A percentile compares a stretch with the other conserved stretches of the same genome.
Conservation (phyloP, 139 green algal species). For the Chloropicon primus region DNA sequence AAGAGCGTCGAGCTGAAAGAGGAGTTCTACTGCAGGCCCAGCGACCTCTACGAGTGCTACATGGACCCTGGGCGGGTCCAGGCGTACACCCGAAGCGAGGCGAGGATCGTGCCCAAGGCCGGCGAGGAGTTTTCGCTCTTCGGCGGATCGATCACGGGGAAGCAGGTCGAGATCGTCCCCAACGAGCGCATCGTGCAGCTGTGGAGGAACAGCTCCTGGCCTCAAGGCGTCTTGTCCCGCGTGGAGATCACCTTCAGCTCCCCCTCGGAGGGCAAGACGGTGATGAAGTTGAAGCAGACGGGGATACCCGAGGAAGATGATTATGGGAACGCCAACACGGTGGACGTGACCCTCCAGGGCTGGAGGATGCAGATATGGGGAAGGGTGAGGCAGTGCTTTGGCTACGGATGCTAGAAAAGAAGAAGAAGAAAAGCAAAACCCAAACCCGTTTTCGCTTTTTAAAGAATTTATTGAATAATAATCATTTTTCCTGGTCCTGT, state of each 20-base stretch:
- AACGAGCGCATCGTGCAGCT: constrained; percentile 40
- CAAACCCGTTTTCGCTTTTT: too few relatives aligned
- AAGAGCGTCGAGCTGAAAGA: constrained; percentile 40
- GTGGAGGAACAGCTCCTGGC: constrained; percentile 79
- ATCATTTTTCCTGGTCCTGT: too few relatives aligned
- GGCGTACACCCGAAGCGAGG: constrained; percentile 42
- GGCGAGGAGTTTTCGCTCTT: constrained; percentile 49
- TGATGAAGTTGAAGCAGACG: constrained; percentile 48
- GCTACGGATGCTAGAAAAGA: constrained; percentile 58
- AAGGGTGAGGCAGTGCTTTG: constrained; percentile 62
- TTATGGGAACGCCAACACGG: constrained; percentile 56
- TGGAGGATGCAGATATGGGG: constrained; percentile 63
- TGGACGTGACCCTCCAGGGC: constrained; percentile 40
- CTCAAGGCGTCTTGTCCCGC: constrained; percentile 39
- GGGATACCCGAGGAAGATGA: constrained; percentile 57
- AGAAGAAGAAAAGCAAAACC: background rate
- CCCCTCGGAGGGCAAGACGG: constrained; percentile 41
- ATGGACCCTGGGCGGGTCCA: constrained; percentile 34
- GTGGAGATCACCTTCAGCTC: constrained; percentile 46
- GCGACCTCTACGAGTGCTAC: constrained; percentile 74
- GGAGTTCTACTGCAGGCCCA: constrained; percentile 43
- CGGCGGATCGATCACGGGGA: constrained; percentile 25
- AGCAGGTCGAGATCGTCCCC: constrained; percentile 42
- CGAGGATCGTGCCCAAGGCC: constrained; percentile 18
- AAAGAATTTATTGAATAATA: too few relatives aligned